Percentiles rank a stretch among this genome's conserved stretches.
phyloP scores from a whole-genome alignment of 176 grass and related monocot species.

The Elymus sibiricus region DNA sequence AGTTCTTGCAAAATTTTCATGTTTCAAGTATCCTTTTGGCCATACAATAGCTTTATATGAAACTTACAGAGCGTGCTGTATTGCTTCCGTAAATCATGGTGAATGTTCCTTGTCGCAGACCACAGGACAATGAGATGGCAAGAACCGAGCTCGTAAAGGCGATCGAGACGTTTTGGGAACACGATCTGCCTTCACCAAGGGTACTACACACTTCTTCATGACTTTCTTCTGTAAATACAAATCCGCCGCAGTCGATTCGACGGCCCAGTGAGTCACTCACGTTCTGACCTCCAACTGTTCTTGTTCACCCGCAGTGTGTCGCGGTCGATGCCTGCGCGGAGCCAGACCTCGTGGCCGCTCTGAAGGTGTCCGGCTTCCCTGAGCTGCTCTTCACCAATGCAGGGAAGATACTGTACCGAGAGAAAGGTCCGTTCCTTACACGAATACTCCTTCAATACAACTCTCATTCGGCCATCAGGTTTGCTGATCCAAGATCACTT shows the following conservation, averaged over 20 bases:
- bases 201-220: constrained; percentile 29
- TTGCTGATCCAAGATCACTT: neutral
- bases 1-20: neutral
- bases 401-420: constrained; percentile 87
- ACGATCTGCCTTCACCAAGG: constrained; percentile 76
- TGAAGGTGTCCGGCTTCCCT: constrained; percentile 76
- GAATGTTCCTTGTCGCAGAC: constrained; percentile 23
- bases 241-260: neutral
- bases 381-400: constrained; percentile 88
- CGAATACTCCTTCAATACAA: neutral
- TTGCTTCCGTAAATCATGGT: neutral
- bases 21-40: neutral
- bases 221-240: neutral
- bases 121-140: constrained; percentile 68
- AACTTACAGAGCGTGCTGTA: neutral
- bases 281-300: neutral
- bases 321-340: constrained; percentile 76
- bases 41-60: neutral
- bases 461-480: neutral
- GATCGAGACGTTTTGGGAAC: constrained; percentile 77
- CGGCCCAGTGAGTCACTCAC: neutral
- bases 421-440: constrained; percentile 45
- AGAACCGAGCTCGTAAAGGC: constrained; percentile 76
- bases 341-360: constrained; percentile 51
- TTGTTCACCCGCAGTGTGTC: constrained; percentile 55